These are phyloP conservation scores for Cyclocybe cylindracea DNA, from an alignment of 768 basidiomycete genomes.

Conservation along the genomic window DNA sequence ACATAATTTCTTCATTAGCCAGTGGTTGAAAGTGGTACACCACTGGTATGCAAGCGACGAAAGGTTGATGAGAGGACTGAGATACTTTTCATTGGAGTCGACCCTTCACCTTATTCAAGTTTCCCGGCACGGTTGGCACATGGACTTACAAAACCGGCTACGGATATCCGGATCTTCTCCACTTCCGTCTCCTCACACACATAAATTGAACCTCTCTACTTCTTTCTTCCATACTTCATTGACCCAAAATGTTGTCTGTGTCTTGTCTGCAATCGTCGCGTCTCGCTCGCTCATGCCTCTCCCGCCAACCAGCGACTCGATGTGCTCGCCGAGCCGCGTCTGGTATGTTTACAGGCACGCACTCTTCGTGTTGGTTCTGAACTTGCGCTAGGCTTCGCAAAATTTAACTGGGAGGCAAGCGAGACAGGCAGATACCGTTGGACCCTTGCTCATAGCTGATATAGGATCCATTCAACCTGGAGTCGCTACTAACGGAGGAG, in stretches of 20 bases:
- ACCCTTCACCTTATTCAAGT: too few relatives aligned
- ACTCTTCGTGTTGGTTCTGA: neutral
- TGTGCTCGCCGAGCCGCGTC: conserved; percentile 28
- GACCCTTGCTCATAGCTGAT: neutral
- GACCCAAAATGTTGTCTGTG: conserved; percentile 10
- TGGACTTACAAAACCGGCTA: neutral
- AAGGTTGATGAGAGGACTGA: too few relatives aligned
- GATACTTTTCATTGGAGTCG: too few relatives aligned
- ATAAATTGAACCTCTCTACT: neutral
- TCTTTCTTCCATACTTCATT: neutral
- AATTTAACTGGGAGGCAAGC: conserved; percentile 47
- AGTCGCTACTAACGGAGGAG: conserved; percentile 83
- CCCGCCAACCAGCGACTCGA: conserved; percentile 3
- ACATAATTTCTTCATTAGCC: too few relatives aligned
- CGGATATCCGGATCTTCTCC: conserved; percentile 10
- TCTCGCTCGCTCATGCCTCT: conserved; percentile 5
- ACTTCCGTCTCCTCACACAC: neutral
- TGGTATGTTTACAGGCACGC: conserved; percentile 14
- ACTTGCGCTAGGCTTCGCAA: conserved; percentile 31
- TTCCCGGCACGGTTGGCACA: too few relatives aligned
- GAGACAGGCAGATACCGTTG: neutral
- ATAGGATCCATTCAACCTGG: conserved; percentile 83
- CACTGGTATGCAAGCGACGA: too few relatives aligned
- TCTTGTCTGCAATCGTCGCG: conserved; percentile 12
- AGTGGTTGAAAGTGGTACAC: too few relatives aligned